Percentiles rank a stretch among this genome's conserved stretches.
phyloP scores from a whole-genome alignment of 2,329 filamentous ascomycete species.

The Dothistroma septosporum region DNA sequence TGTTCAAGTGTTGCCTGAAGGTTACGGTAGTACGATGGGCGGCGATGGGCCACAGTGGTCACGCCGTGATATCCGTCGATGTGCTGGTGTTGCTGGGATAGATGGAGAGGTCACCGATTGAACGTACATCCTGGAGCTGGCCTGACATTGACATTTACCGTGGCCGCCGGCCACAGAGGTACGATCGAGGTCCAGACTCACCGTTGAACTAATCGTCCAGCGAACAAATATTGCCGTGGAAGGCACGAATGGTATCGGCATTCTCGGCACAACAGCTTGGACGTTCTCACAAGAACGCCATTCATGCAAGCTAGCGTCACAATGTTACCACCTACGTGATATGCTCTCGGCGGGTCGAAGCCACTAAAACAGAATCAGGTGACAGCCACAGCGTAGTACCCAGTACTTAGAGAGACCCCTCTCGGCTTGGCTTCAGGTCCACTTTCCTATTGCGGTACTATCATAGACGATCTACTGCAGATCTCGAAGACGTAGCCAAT shows the following conservation, averaged over 20 bases:
- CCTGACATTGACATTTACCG: no score
- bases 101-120: neutral
- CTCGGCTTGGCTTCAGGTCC: neutral
- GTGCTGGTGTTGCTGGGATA: neutral
- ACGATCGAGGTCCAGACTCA: no score
- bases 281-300: neutral
- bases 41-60: slow-evolving; percentile 7
- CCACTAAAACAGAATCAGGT: neutral
- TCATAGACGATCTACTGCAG: neutral
- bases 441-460: neutral
- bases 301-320: neutral
- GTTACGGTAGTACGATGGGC: slow-evolving; percentile 15
- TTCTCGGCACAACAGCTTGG: neutral
- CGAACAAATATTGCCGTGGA: no score
- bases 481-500: neutral
- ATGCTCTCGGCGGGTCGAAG: no score
- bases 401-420: neutral
- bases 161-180: no score
- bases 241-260: no score
- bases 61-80: no score
- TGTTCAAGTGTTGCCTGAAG: slow-evolving; percentile 16
- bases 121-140: neutral
- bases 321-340: neutral
- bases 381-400: neutral
- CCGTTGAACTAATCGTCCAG: no score